Evolutionary conservation across 2,329 filamentous ascomycete genomes (phyloP).

Genomic region (Aspergillus quadricinctus): DNA sequence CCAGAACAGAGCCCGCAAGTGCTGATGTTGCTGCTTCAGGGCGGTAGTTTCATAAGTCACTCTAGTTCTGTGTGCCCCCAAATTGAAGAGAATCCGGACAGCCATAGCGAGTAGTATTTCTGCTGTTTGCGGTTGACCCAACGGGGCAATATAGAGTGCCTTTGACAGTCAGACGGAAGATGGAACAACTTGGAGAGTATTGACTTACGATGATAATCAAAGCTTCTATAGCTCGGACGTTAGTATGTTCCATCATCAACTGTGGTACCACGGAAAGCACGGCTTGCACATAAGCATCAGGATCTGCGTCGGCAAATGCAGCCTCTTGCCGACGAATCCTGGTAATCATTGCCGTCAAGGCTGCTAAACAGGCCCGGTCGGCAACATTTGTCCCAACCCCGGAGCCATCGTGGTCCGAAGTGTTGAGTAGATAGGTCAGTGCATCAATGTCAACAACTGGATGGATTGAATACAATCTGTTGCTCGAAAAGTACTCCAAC

Average conservation of each 20-base stretch:
- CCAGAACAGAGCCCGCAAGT: constrained; percentile 24
- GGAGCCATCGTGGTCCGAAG: constrained; percentile 7
- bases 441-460: constrained; percentile 17
- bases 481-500: constrained; percentile 16
- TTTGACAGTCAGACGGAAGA: background rate
- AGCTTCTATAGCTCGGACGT: constrained; percentile 19
- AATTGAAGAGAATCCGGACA: constrained; percentile 18
- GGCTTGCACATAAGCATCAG: constrained; percentile 18
- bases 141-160: constrained; percentile 19
- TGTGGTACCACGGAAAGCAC: constrained; percentile 17
- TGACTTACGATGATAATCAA: constrained; percentile 18
- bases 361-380: constrained; percentile 16
- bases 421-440: constrained; percentile 11
- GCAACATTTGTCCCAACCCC: constrained; percentile 3
- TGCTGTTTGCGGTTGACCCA: constrained; percentile 19
- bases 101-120: constrained; percentile 21
- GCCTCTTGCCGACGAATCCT: constrained; percentile 18
- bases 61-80: constrained; percentile 11
- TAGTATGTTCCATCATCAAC: constrained; percentile 16
- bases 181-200: background rate
- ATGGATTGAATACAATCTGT: constrained; percentile 21
- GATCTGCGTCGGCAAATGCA: constrained; percentile 15
- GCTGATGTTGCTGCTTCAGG: background rate
- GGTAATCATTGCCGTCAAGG: constrained; percentile 23
- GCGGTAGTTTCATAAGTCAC: background rate